phyloP scores from a whole-genome alignment of 164 flowering plant species.

The Annona squamosa region DNA sequence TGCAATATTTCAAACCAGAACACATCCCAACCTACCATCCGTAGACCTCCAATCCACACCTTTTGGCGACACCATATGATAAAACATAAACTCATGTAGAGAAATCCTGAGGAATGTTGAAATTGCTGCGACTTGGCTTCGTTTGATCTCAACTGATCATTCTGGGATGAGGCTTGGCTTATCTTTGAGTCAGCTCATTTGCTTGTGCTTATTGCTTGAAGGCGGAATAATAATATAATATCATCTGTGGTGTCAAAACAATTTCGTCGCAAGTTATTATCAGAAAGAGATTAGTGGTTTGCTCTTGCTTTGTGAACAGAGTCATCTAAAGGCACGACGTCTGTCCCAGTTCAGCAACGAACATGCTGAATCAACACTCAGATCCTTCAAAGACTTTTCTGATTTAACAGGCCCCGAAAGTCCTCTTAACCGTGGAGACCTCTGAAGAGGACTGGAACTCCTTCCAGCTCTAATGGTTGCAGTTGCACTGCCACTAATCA shows the following conservation, averaged over 20 bases:
- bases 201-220: background rate
- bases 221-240: background rate
- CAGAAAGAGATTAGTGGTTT: background rate
- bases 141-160: background rate
- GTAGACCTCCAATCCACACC: background rate
- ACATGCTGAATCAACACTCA: constrained; percentile 20
- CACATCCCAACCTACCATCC: background rate
- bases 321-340: constrained; percentile 12
- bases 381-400: constrained; percentile 10
- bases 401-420: constrained; percentile 19
- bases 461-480: constrained; percentile 7
- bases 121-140: background rate
- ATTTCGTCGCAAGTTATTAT: background rate
- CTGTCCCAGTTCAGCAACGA: constrained; percentile 20
- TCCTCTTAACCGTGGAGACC: constrained; percentile 21
- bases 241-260: background rate
- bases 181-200: background rate
- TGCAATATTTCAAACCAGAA: background rate
- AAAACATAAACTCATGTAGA: background rate
- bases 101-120: background rate
- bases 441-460: constrained; percentile 18
- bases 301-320: background rate
- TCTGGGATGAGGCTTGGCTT: no score
- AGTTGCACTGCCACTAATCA: constrained; percentile 4
- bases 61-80: background rate